Evolutionary conservation across 2,329 filamentous ascomycete species (phyloP).

Genomic region (Lecanicillium sp.): DNA sequence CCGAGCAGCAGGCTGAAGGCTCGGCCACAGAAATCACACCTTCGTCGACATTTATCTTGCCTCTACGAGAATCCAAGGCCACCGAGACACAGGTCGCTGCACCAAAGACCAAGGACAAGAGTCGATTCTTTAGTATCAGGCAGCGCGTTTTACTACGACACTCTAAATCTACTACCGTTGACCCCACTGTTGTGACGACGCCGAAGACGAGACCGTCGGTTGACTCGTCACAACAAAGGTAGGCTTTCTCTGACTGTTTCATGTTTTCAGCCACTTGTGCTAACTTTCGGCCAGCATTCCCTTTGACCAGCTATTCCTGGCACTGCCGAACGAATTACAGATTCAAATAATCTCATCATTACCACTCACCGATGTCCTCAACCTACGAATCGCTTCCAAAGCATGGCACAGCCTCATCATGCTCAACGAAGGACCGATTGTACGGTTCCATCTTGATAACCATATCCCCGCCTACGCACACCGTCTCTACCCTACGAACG

Average conservation of each 20-base stretch:
- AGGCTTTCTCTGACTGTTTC: slow-evolving; percentile 8
- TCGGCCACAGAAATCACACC: slow-evolving; percentile 16
- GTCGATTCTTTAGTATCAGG: slow-evolving; percentile 32
- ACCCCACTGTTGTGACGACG: slow-evolving; percentile 9
- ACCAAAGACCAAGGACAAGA: slow-evolving; percentile 30
- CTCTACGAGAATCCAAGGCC: slow-evolving; percentile 33
- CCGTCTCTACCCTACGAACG: slow-evolving; percentile 48
- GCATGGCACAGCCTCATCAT: slow-evolving; percentile 52
- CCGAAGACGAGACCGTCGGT: slow-evolving; percentile 14
- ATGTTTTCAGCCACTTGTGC: slow-evolving; percentile 7
- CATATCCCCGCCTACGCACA: slow-evolving; percentile 53
- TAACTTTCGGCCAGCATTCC: slow-evolving; percentile 27
- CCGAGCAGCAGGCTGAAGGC: slow-evolving; percentile 12
- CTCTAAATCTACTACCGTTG: slow-evolving; percentile 20
- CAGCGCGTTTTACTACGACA: slow-evolving; percentile 28
- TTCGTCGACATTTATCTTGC: slow-evolving; percentile 39
- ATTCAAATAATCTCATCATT: slow-evolving; percentile 53
- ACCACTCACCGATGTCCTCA: slow-evolving; percentile 52
- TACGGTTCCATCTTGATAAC: slow-evolving; percentile 51
- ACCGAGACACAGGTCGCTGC: slow-evolving; percentile 23
- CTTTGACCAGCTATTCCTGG: slow-evolving; percentile 49
- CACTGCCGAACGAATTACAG: slow-evolving; percentile 53
- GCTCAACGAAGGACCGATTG: slow-evolving; percentile 51
- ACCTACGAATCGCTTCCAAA: slow-evolving; percentile 48
- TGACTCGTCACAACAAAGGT: slow-evolving; percentile 26